Evolutionary conservation across 352 stramenopile genomes (phyloP).

Genomic region (Phytophthora hibernalis): DNA sequence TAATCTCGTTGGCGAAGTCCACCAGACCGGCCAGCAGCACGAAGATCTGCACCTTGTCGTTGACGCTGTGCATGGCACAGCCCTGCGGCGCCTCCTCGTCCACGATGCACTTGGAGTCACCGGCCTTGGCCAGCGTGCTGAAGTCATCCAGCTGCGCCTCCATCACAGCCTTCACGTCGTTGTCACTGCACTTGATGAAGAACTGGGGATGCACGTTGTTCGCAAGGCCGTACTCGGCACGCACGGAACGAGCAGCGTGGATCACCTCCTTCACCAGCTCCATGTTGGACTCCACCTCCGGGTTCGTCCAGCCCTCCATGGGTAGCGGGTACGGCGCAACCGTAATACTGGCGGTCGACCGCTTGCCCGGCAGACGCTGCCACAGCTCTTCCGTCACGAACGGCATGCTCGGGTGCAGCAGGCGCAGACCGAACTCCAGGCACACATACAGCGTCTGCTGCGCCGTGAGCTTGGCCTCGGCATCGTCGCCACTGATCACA

Average conservation of each 20-base stretch:
- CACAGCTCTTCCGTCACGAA: constrained; percentile 97
- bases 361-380: constrained; percentile 85
- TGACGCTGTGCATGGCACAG: constrained; percentile 94
- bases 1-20: constrained; percentile 91
- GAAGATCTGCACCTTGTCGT: constrained; percentile 93
- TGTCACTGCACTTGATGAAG: constrained; percentile 92
- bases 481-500: constrained; percentile 89
- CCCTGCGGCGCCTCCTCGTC: constrained; percentile 82
- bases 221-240: constrained; percentile 83
- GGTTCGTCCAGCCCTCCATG: constrained; percentile 87
- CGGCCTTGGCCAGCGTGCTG: constrained; percentile 93
- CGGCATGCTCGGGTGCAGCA: constrained; percentile 98
- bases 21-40: constrained; percentile 87
- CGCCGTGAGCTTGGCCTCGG: constrained; percentile 74
- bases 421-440: constrained; percentile 82
- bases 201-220: constrained; percentile 85
- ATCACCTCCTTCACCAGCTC: constrained; percentile 95
- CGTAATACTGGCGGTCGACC: constrained; percentile 74
- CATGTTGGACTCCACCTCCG: constrained; percentile 93
- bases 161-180: constrained; percentile 73
- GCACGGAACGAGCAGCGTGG: constrained; percentile 95
- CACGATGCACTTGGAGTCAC: constrained; percentile 90
- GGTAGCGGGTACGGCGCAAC: constrained; percentile 82
- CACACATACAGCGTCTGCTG: constrained; percentile 90
- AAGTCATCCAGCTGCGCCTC: constrained; percentile 94